Evolutionary conservation across 2,329 filamentous ascomycete genomes (phyloP).

Genomic region (Beauveria medogensis): DNA sequence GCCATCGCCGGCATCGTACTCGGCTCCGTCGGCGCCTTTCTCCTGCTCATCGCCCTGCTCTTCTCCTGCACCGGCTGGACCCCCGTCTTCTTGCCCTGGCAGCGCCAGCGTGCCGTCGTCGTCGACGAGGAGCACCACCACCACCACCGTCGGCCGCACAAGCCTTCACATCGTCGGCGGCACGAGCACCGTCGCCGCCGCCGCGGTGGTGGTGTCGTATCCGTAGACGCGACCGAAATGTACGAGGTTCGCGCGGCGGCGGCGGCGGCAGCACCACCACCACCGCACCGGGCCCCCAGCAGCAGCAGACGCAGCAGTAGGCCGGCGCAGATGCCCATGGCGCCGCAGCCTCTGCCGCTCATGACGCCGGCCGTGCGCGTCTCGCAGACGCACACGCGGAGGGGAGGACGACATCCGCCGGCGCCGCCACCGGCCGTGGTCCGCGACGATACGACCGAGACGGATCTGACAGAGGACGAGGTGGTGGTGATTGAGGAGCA

Average conservation of each 20-base stretch:
- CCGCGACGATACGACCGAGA: slow-evolving; percentile 15
- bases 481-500: slow-evolving; percentile 30
- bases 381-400: background rate
- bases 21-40: slow-evolving; percentile 40
- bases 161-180: slow-evolving; percentile 8
- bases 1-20: slow-evolving; percentile 37
- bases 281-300: slow-evolving; percentile 15
- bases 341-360: background rate
- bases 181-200: background rate
- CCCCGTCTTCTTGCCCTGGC: slow-evolving; percentile 22
- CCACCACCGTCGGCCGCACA: background rate
- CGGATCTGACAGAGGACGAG: slow-evolving; percentile 27
- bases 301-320: background rate
- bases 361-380: slow-evolving; percentile 5
- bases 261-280: slow-evolving; percentile 1
- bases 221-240: slow-evolving; percentile 19
- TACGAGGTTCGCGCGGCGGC: slow-evolving; percentile 17
- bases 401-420: too few species aligned
- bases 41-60: slow-evolving; percentile 44
- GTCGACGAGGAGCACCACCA: background rate
- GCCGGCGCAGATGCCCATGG: background rate
- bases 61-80: slow-evolving; percentile 41
- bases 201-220: background rate
- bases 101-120: background rate
- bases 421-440: background rate